Evolutionary conservation across 108 stramenopile genomes (phyloP).

Genomic region (Skeletonema menzelii): DNA sequence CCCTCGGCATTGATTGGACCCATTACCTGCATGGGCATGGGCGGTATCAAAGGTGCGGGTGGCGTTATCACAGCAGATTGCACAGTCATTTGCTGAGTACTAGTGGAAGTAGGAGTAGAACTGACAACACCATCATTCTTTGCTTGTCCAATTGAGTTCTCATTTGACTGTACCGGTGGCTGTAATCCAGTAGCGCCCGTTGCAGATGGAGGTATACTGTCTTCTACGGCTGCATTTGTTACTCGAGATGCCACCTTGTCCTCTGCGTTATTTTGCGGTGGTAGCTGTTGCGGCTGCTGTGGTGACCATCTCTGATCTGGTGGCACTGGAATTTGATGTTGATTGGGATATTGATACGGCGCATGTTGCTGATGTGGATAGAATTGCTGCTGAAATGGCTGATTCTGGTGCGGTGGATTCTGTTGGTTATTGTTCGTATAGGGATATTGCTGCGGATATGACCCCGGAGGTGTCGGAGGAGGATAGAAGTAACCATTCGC

Average conservation of each 20-base stretch:
- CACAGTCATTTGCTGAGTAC: constrained; percentile 6
- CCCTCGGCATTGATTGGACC: constrained; percentile 22
- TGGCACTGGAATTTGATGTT: not conserved
- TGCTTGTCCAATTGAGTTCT: not conserved
- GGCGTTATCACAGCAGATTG: constrained; percentile 19
- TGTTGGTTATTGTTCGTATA: not conserved
- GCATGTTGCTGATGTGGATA: not conserved
- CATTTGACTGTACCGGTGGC: not conserved
- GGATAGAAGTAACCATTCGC: constrained; percentile 42
- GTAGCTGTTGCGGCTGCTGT: not conserved
- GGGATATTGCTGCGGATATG: constrained; percentile 28
- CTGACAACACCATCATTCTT: not conserved
- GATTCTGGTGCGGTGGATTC: constrained; percentile 18
- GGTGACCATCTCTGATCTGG: not conserved
- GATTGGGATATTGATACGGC: not conserved
- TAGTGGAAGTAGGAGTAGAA: not conserved
- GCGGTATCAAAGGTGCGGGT: constrained; percentile 1
- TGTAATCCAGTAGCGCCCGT: not conserved
- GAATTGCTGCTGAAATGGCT: constrained; percentile 9
- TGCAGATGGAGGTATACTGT: not conserved
- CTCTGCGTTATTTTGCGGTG: not conserved
- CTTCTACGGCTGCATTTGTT: not conserved
- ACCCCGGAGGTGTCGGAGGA: constrained; percentile 29
- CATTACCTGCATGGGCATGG: not conserved
- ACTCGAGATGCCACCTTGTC: not conserved